Evolutionary conservation across 1,139 yeast species (phyloP).

Genomic region (Candida smagusa): DNA sequence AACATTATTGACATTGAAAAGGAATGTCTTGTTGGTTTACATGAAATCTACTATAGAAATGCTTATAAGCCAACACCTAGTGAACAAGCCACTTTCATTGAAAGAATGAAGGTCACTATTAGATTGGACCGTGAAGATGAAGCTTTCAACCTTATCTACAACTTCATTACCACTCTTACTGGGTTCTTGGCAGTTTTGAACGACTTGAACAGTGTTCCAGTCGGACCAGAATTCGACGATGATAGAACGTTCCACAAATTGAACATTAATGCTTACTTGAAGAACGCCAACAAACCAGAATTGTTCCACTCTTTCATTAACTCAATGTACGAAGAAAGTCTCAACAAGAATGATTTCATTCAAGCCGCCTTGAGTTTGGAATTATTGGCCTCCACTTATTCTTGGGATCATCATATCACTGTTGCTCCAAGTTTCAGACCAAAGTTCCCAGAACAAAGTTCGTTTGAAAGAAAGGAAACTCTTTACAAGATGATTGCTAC

Average conservation of each 20-base stretch:
- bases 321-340: constrained; percentile 66
- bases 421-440: constrained; percentile 64
- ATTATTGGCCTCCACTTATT: constrained; percentile 71
- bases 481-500: constrained; percentile 70
- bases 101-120: constrained; percentile 48
- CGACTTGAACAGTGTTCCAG: constrained; percentile 72
- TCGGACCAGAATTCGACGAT: constrained; percentile 80
- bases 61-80: constrained; percentile 53
- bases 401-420: constrained; percentile 64
- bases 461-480: constrained; percentile 79
- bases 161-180: constrained; percentile 54
- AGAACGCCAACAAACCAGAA: constrained; percentile 79
- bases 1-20: constrained; percentile 59
- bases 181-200: constrained; percentile 65
- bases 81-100: constrained; percentile 56
- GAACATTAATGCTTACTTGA: constrained; percentile 72
- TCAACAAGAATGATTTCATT: constrained; percentile 59
- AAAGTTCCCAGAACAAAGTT: constrained; percentile 71
- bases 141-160: constrained; percentile 51
- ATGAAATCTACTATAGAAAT: constrained; percentile 59
- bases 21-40: constrained; percentile 60
- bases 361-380: constrained; percentile 85
- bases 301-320: constrained; percentile 74
- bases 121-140: constrained; percentile 67
- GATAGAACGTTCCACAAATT: constrained; percentile 81